Base-by-base conservation (phyloP, 257 asterid species). In the Solanum neorickii region DNA sequence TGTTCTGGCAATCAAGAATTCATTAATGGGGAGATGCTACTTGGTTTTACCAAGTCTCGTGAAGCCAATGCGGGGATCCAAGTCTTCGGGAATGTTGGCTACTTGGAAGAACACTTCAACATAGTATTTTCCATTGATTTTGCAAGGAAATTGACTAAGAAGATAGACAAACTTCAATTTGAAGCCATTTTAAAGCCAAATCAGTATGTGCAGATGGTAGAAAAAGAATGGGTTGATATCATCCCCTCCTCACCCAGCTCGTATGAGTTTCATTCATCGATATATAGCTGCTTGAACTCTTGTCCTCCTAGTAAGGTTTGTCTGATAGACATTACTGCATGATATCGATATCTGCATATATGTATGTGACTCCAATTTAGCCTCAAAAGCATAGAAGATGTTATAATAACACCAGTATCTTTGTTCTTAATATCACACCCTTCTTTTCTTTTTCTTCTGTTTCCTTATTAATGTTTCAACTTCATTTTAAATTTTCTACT, bases 151-250 rank as follows among this genome's bases (percentile, higher is more conserved):
- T 46, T 92, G 91, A 91, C 88, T 68, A 93, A 92, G 87, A 94
- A 91, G 89, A 88, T 83, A 1, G 89, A 88, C 74, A 92, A 93
- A 75, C 92, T 97, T 84, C 92, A 86, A 88, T 92, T 97, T 85
- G 87, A 92, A 56, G 94, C 94, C 60, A 88, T 94, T 74, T 87
- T 89, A 68, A 85, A 89, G 69, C 88, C 91, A 56, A 93, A 89
- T 89, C 87, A 92, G 27, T 84, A 92, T 10, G 93, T 92, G 12
- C 92, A 92, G 90, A 93, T 89, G 92, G 93, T 93, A 21, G 94
- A 92, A 59, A 92, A 92, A 72, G 98, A 93, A 39, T 97, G 98
- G 98, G 87, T 93, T 25, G 93, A 94, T 85, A 93, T 95, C 25
- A 76, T 84, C 41, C 96, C 98, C 68, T 86, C 93, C 5, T 86